phyloP scores from a whole-genome alignment of 192 early-diverging fungal genomes.

The Pilaira anomala region DNA sequence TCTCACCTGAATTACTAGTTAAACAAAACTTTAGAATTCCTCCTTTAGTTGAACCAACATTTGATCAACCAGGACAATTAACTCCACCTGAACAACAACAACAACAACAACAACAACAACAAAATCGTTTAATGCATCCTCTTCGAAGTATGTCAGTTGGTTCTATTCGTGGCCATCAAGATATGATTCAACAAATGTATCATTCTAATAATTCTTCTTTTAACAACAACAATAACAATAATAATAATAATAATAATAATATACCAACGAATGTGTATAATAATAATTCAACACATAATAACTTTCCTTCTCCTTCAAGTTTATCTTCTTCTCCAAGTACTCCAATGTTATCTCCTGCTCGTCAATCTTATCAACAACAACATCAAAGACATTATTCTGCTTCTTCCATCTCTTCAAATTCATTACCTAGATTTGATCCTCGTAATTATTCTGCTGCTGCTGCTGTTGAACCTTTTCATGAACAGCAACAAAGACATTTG shows the following conservation, averaged over 20 bases:
- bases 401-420: conserved; percentile 1
- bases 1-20: conserved; percentile 51
- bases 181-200: not conserved
- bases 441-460: conserved; percentile 9
- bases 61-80: conserved; percentile 17
- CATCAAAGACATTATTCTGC: conserved; percentile 15
- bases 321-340: conserved; percentile 24
- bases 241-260: not conserved
- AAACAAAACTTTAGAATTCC: conserved; percentile 60
- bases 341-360: conserved; percentile 22
- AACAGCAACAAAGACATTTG: conserved; percentile 8
- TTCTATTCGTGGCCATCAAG: conserved; percentile 9
- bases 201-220: not conserved
- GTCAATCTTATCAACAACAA: conserved; percentile 14
- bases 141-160: conserved; percentile 29
- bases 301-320: conserved; percentile 20
- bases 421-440: conserved; percentile 15
- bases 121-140: conserved; percentile 16
- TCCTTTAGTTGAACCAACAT: conserved; percentile 34
- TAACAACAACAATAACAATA: not conserved
- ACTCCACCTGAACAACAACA: conserved; percentile 14
- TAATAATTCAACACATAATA: not conserved
- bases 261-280: conserved; percentile 12
- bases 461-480: conserved; percentile 1
- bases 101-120: not conserved